Evolutionary conservation across 768 basidiomycete species (phyloP), one percentile per base, ranked within the genome.

Genomic region (Hysterangium stoloniferum): DNA sequence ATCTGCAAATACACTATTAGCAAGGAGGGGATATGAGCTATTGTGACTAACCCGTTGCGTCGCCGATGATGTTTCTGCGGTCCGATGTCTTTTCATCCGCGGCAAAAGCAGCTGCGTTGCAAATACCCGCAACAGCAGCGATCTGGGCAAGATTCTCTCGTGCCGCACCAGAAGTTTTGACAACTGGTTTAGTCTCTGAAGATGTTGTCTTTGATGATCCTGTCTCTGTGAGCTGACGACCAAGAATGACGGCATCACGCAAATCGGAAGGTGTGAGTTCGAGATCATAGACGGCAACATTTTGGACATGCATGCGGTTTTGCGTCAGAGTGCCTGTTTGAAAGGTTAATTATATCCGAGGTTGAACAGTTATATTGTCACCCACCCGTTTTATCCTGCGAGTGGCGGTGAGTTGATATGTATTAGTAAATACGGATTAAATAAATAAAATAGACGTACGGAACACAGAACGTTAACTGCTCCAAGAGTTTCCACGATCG

Each of bases 401-500:
- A 45, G 24, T 12, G 31, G 42, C 15, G 40, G 19, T 3, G 8
- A 15, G 19, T 35, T 22, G 15, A 11, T 28, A 48, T 24, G 28
- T 17, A 27, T 11, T 3, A 25, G 20, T 2, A 20, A 8, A 45
- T 17, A 25, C 25, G 29, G 9, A 9, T 37, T 24, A 41, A 4
- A 40, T 3, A 27, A 40, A 28, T 24, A 9, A 46, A 53, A 33
- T 17, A 15, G 28, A 5, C 40, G 35, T 27, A 49, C 45, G 4
- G 71, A 71, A 54, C 71, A 71, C 6, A 75, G 53, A 24, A 74
- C 73, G 48, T 77, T 76, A 59, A 84, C 79, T 7, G 75, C 71
- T 6, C 83, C 82, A 4, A 85, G 68, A 6, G 78, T 79, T 61
- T 85, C 82, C 27, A 85, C 79, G 5, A 79, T 84, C 22, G 79